Base-by-base conservation (phyloP, 805 yeast genomes). In the Schwanniomyces occidentalis region DNA sequence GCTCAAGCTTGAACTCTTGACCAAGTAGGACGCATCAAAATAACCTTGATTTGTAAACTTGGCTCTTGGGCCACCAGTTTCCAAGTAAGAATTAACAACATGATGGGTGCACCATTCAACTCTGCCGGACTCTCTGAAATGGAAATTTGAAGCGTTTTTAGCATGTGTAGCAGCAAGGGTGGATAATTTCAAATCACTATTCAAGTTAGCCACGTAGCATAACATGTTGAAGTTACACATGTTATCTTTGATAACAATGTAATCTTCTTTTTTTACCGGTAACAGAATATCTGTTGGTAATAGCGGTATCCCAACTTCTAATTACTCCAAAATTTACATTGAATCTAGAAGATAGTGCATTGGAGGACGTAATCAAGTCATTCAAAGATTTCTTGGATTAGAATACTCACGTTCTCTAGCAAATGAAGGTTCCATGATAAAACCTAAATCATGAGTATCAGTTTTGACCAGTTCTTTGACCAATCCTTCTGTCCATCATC, bases 1-100 rank as follows among this genome's bases (percentile, higher is more conserved):
- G 54, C 60, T 63, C 63, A 56, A 5, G 63, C 52, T 40, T 56
- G 61, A 24, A 62, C 63, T 12, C 61, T 47, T 8, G 53, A 35
- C 63, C 63, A 58, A 20, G 49, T 39, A 6, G 52, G 51, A 25
- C 9, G 51, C 58, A 36, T 58, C 54, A 10, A 35, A 38, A 27
- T 44, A 54, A 9, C 63, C 62, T 38, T 58, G 62, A 29, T 48
- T 38, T 15, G 61, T 57, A 32, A 53, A 44, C 16, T 48, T 49
- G 8, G 49, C 52, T 22, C 44, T 49, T 3, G 37, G 38, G 4
- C 24, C 25, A 5, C 63, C 63, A 6, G 44, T 44, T 7, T 26
- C 35, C 16, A 35, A 9, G 32, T 56, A 49, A 35, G 47, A 55
- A 10, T 51, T 51, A 14, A 55, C 38, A n/a, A 55, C 41, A 34